A percentile compares a stretch with the other conserved stretches of the same genome.
phyloP scores from a whole-genome alignment of 179 eudicot species.

The Monotropa hypopitys region DNA sequence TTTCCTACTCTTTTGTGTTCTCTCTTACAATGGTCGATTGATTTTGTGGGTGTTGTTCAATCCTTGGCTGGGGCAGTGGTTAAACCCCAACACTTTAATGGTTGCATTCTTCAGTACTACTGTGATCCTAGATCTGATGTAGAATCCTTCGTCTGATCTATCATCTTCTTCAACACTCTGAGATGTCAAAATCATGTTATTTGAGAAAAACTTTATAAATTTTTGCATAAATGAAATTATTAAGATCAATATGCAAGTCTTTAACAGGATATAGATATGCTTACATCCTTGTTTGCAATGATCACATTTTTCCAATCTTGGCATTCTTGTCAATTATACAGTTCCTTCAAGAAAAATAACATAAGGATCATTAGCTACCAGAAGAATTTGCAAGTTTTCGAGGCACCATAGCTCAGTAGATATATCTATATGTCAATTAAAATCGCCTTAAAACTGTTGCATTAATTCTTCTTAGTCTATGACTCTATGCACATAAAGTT shows the following conservation, averaged over 20 bases:
- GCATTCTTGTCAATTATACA: slow-evolving; percentile 98
- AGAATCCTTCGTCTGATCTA: slow-evolving; percentile 67
- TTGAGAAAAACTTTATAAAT: not conserved
- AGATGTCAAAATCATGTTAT: not conserved
- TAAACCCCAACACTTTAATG: no score
- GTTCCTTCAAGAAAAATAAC: slow-evolving; percentile 33
- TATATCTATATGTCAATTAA: not conserved
- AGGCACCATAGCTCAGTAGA: not conserved
- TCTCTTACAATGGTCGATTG: no score
- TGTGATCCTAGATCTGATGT: slow-evolving; percentile 78
- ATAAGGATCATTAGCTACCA: not conserved
- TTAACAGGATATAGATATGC: slow-evolving; percentile 6
- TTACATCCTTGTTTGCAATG: slow-evolving; percentile 76
- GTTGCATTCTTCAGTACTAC: slow-evolving; percentile 78
- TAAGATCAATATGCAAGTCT: not conserved
- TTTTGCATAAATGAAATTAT: not conserved
- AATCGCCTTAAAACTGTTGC: not conserved
- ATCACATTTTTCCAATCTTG: slow-evolving; percentile 74
- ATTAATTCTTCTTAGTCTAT: not conserved
- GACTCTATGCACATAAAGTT: not conserved
- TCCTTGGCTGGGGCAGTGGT: no score
- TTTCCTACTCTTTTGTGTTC: no score
- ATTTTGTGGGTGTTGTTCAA: no score
- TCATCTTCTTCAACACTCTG: slow-evolving; percentile 82
- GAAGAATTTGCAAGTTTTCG: not conserved